Evolutionary conservation across 352 stramenopile genomes (phyloP), one percentile per base, ranked within the genome.

Genomic region (Pythium scleroteichum): DNA sequence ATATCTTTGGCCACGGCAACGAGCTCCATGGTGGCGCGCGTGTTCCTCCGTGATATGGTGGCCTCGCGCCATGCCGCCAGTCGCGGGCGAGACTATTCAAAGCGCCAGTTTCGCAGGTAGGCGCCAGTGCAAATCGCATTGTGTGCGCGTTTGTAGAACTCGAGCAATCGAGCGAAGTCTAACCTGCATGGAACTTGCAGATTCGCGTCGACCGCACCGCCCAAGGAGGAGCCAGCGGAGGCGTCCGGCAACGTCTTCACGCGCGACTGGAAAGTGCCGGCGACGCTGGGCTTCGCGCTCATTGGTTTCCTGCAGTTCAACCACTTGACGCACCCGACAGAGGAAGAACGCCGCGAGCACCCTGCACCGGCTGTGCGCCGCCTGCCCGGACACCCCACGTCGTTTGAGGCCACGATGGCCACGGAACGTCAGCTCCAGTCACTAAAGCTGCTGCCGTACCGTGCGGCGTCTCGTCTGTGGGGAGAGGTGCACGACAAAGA

Each of bases 391-490:
- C 23, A 61, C 1, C 29, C 40, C 1, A 70, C 54, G 27, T 6
- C 40, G 3, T 70, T 70, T 42, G 62, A 70, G 42, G 33, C 41
- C 41, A 48, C 62, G 19, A 90, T 92, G 79, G 79, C 76, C 48
- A 89, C 81, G 3, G 65, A 91, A 40, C 65, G 78, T 8, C 81
- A 93, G 66, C 59, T 94, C 54, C 71, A 87, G 64, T 87, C 79
- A 42, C 59, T 95, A 33, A 90, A 92, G 50, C 54, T 92, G 24
- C 69, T 92, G 27, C 83, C 86, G 57, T 94, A 95, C 72, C 80
- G 86, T 45, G 79, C 79, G 17, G 76, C 77, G 3, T 93, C 82
- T 23, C 79, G 85, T 23, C 71, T 92, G 10, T 95, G 86, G 86
- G 86, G 86, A 46, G 4, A 76, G 61, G 72, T 93, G 44, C 75